phyloP scores from a whole-genome alignment of 768 basidiomycete species.

The Russula olivacea region DNA sequence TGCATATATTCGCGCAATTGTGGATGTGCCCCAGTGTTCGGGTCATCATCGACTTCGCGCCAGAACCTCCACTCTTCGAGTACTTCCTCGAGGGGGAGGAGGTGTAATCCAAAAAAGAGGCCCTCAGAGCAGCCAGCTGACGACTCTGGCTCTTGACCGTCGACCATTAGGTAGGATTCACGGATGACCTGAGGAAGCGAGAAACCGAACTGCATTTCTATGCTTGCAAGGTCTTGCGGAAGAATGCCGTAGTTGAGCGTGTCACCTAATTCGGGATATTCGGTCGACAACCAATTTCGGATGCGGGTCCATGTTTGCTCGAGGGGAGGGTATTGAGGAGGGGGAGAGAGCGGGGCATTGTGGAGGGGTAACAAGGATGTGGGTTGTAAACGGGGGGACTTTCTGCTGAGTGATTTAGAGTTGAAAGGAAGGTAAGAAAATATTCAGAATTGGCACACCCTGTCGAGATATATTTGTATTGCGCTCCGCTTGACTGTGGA shows the following conservation, averaged over 20 bases:
- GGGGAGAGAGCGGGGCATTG: slow-evolving; percentile 41
- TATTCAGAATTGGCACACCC: slow-evolving; percentile 36
- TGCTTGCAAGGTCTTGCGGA: slow-evolving; percentile 68
- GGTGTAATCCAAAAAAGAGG: slow-evolving; percentile 91
- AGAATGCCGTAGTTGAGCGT: slow-evolving; percentile 91
- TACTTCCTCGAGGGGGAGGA: slow-evolving; percentile 88
- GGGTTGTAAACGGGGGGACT: slow-evolving; percentile 42
- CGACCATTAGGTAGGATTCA: slow-evolving; percentile 81
- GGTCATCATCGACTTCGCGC: slow-evolving; percentile 89
- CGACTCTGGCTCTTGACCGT: slow-evolving; percentile 93
- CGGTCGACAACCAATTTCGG: slow-evolving; percentile 69
- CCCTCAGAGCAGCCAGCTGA: slow-evolving; percentile 85
- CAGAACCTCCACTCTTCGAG: slow-evolving; percentile 95
- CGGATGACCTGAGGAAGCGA: slow-evolving; percentile 80
- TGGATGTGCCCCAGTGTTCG: slow-evolving; percentile 73
- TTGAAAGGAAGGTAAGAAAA: slow-evolving; percentile 12
- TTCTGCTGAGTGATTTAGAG: slow-evolving; percentile 27
- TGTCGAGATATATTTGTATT: slow-evolving; percentile 57
- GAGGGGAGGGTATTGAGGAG: slow-evolving; percentile 66
- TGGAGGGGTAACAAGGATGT: slow-evolving; percentile 65
- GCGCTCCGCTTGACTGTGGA: slow-evolving; percentile 47
- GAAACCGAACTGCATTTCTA: slow-evolving; percentile 82
- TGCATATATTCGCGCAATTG: slow-evolving; percentile 72
- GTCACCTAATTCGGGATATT: slow-evolving; percentile 93
- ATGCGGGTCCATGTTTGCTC: slow-evolving; percentile 79